Evolutionary conservation across 768 basidiomycete genomes (phyloP), one percentile per base, ranked within the genome.

Genomic region (Rhodotorula paludigena): DNA sequence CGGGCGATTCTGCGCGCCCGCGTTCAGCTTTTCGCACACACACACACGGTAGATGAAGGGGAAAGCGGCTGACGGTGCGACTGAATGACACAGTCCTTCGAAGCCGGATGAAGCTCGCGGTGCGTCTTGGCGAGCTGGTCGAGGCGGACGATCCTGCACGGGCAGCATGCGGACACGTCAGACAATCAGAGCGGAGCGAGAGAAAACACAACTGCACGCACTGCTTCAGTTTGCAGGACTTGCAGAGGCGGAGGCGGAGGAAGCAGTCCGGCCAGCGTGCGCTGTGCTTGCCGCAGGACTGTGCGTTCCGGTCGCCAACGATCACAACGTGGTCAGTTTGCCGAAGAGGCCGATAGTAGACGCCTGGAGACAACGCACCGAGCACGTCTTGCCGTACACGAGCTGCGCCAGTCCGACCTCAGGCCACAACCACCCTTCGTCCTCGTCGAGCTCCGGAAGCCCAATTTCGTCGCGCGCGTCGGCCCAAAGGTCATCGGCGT

Each of bases 221-320:
- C 63, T 21, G 25, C 7, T 1, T 6, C 14, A 15, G 23, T 20
- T 36, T 48, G 49, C 64, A 66, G 10, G 42, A 6, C 36, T 56
- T 56, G 58, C 64, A 66, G 6, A 66, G 53, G 14, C 58, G 51
- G 15, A 21, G 7, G 28, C 64, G 51, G 25, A 66, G 52, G 57
- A 53, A 60, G 18, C 14, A 38, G 47, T 66, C 58, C 2, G 53
- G 23, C 53, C 35, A 39, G 3, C 36, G 14, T 16, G 30, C 2
- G 5, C 36, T 33, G 5, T 6, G 12, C 42, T 53, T 41, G n/a
- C 52, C 42, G 36, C 52, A 66, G 0, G 1, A 1, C 41, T 59
- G 51, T 15, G 21, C 9, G 7, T 15, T 3, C 6, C 15, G n/a
- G 28, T 28, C 44, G 12, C 44, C n/a, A n/a, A 45, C 11, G 44